Percentiles rank a stretch among this genome's conserved stretches.
These are phyloP conservation scores for Phytophthora palmivora DNA, from an alignment of 352 stramenopile species.

Conservation along the genomic window DNA sequence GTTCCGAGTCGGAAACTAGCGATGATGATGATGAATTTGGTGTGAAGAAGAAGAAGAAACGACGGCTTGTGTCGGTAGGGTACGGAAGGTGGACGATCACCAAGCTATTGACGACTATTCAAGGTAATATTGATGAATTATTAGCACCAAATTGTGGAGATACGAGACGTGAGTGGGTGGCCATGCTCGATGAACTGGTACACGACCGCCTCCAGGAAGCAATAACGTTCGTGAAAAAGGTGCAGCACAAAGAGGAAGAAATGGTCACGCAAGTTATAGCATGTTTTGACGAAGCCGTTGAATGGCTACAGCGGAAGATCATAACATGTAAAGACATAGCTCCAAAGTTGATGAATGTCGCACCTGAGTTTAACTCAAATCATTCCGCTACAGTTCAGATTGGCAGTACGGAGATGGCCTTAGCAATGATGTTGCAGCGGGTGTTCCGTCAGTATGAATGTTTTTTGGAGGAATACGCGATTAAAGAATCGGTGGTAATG, in stretches of 20 bases:
- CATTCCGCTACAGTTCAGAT: conserved; percentile 23
- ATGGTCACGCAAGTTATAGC: conserved; percentile 38
- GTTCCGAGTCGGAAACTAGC: conserved; percentile 16
- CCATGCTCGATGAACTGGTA: conserved; percentile 44
- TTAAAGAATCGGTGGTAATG: conserved; percentile 10
- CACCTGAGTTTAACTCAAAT: neutral
- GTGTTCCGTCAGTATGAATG: conserved; percentile 40
- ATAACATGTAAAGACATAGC: conserved; percentile 26
- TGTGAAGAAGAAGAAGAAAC: conserved; percentile 8
- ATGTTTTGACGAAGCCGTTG: conserved; percentile 46
- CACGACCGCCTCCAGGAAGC: conserved; percentile 29
- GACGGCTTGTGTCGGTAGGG: conserved; percentile 10
- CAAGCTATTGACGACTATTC: conserved; percentile 48
- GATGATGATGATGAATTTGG: conserved; percentile 12
- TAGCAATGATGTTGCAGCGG: conserved; percentile 59
- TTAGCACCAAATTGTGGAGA: conserved; percentile 24
- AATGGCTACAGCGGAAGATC: conserved; percentile 60
- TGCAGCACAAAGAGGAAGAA: conserved; percentile 26
- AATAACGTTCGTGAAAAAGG: conserved; percentile 13
- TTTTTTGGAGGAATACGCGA: conserved; percentile 29
- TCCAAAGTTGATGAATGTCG: conserved; percentile 26
- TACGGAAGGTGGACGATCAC: conserved; percentile 62
- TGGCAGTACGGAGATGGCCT: conserved; percentile 49
- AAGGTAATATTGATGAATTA: conserved; percentile 34
- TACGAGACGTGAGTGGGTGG: conserved; percentile 32